These are phyloP conservation scores for Scortechinia acanthostroma DNA, from an alignment of 2,329 filamentous ascomycete genomes.

Conservation along the genomic window DNA sequence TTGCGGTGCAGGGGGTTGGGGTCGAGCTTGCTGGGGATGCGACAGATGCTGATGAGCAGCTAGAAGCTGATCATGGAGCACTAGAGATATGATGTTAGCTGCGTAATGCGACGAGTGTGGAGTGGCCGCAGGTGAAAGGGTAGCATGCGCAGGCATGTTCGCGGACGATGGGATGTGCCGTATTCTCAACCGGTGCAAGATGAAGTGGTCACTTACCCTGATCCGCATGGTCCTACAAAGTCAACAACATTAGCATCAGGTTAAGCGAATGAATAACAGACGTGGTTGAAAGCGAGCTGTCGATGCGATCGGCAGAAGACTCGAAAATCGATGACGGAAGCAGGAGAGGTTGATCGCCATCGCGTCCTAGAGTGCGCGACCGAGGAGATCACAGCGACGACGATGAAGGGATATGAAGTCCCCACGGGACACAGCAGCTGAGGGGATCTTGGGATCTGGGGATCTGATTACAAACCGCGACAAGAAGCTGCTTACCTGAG, in stretches of 20 bases:
- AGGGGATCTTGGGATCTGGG: no score
- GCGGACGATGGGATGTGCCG: conserved; percentile 3
- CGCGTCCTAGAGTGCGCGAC: neutral
- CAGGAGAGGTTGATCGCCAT: neutral
- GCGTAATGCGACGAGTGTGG: neutral
- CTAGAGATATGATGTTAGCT: conserved; percentile 4
- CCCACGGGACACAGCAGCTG: no score
- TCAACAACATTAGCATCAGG: neutral
- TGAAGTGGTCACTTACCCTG: conserved; percentile 2
- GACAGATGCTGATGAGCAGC: conserved; percentile 58
- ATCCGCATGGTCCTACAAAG: conserved; percentile 3
- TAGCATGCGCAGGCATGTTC: neutral
- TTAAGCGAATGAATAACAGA: conserved; percentile 2
- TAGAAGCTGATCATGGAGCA: conserved; percentile 14
- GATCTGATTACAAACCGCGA: conserved; percentile 2
- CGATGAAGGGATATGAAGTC: no score
- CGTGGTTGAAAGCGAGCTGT: neutral
- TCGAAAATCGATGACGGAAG: neutral
- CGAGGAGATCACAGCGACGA: conserved; percentile 4
- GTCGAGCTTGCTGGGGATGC: conserved; percentile 5
- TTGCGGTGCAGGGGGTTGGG: conserved; percentile 20
- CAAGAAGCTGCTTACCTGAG: conserved; percentile 39
- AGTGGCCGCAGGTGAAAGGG: neutral
- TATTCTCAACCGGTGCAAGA: neutral
- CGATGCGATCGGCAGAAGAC: no score